These are phyloP conservation scores for Leccinum huronense DNA, from an alignment of 1,284 basidiomycete genomes.

Conservation along the genomic window DNA sequence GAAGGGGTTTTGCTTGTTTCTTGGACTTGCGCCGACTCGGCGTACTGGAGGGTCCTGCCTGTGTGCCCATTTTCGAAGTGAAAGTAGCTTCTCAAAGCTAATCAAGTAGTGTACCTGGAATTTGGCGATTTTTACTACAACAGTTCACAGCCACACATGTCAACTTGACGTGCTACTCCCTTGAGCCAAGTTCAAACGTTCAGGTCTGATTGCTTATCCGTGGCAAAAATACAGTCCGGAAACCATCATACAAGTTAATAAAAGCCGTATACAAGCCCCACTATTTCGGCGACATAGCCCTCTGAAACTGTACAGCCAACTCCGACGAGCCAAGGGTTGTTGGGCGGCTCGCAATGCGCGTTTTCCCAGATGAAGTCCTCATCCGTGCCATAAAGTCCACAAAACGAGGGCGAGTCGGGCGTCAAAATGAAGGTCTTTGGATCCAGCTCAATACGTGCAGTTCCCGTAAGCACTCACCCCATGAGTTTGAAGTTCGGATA, in stretches of 20 bases:
- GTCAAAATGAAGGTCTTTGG: constrained; percentile 5
- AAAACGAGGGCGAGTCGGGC: constrained; percentile 14
- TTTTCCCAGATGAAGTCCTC: constrained; percentile 13
- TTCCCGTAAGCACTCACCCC: background rate
- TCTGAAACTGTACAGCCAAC: constrained; percentile 17
- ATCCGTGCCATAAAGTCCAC: constrained; percentile 1
- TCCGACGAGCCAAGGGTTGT: constrained; percentile 19
- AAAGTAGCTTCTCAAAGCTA: background rate
- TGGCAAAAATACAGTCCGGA: too few species aligned
- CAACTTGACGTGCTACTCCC: too few species aligned
- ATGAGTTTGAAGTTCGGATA: constrained; percentile 1
- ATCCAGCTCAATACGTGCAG: background rate
- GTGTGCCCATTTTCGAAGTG: constrained; percentile 19
- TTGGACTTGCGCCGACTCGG: constrained; percentile 17
- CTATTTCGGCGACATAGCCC: constrained; percentile 19
- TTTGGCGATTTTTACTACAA: background rate
- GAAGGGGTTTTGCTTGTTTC: constrained; percentile 19
- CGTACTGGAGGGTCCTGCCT: constrained; percentile 20
- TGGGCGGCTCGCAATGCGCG: constrained; percentile 11
- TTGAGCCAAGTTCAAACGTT: too few species aligned
- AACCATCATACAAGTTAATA: too few species aligned
- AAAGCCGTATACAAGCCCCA: background rate
- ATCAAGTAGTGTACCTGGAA: background rate
- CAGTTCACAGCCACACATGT: too few species aligned
- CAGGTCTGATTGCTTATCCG: too few species aligned